Evolutionary conservation across 2,329 filamentous ascomycete species (phyloP).

Genomic region (Nemania sp.): DNA sequence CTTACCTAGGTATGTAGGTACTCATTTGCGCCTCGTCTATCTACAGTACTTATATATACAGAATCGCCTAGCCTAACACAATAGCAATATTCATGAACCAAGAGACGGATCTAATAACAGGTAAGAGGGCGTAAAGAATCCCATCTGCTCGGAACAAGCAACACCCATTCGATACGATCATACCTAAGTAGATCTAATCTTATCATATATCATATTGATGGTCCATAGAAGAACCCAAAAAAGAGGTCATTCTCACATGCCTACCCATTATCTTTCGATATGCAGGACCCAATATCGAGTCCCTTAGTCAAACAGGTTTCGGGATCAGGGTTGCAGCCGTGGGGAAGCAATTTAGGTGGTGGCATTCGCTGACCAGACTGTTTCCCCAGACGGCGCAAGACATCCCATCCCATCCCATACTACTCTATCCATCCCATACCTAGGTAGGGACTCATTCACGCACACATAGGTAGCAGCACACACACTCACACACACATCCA

Average conservation of each 20-base stretch:
- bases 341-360: conserved; percentile 8
- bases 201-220: background rate
- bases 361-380: conserved; percentile 24
- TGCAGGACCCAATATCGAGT: conserved; percentile 1
- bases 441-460: background rate
- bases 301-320: conserved; percentile 16
- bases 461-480: too few species aligned
- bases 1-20: too few species aligned
- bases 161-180: too few species aligned
- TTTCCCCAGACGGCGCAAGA: conserved; percentile 34
- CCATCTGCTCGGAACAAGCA: background rate
- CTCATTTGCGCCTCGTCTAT: background rate
- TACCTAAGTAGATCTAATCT: too few species aligned
- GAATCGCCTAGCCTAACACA: background rate
- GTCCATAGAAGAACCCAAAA: background rate
- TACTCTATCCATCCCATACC: background rate
- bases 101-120: background rate
- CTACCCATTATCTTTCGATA: background rate
- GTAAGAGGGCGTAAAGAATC: background rate
- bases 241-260: too few species aligned
- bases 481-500: background rate
- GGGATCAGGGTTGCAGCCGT: conserved; percentile 15
- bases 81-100: background rate
- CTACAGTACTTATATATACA: background rate
- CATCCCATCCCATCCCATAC: conserved; percentile 3